Conservation (phyloP, 768 basidiomycete genomes). For the Mrakia frigida region DNA sequence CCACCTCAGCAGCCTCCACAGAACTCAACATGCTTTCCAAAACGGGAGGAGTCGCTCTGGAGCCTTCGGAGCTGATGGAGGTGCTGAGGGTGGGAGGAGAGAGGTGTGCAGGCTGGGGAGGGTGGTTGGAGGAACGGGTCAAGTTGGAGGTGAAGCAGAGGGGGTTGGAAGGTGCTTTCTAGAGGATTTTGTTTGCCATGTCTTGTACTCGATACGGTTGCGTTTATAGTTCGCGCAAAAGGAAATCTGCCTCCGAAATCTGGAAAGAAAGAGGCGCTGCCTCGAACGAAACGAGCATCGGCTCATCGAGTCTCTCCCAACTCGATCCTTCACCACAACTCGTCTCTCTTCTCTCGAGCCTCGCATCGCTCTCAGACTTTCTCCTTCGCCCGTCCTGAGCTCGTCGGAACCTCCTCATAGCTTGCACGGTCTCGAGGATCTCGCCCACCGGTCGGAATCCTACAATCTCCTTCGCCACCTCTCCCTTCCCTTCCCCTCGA, state of each 20-base stretch:
- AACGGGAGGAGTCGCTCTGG: slow-evolving; percentile 31
- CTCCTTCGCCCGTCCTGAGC: too few species aligned
- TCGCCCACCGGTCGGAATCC: too few species aligned
- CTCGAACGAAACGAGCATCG: too few species aligned
- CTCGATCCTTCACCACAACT: not conserved
- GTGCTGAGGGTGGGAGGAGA: slow-evolving; percentile 23
- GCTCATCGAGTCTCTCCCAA: not conserved
- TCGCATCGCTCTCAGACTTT: too few species aligned
- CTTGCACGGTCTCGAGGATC: too few species aligned
- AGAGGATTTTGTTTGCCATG: not conserved
- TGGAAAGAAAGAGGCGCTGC: not conserved
- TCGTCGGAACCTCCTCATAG: too few species aligned
- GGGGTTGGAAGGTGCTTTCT: slow-evolving; percentile 31
- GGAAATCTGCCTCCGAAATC: too few species aligned
- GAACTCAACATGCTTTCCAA: slow-evolving; percentile 33
- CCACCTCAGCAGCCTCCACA: slow-evolving; percentile 13
- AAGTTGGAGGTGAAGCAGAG: slow-evolving; percentile 22
- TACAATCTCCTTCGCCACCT: too few species aligned
- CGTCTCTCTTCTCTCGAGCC: too few species aligned
- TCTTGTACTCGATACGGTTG: not conserved
- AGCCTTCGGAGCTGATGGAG: slow-evolving; percentile 31
- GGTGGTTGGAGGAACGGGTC: slow-evolving; percentile 29
- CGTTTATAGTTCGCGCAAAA: too few species aligned
- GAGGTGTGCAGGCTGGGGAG: slow-evolving; percentile 24
- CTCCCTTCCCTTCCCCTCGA: too few species aligned